These are phyloP conservation scores for Diaporthe capsici DNA, from an alignment of 2,329 filamentous ascomycete genomes.

Conservation along the genomic window DNA sequence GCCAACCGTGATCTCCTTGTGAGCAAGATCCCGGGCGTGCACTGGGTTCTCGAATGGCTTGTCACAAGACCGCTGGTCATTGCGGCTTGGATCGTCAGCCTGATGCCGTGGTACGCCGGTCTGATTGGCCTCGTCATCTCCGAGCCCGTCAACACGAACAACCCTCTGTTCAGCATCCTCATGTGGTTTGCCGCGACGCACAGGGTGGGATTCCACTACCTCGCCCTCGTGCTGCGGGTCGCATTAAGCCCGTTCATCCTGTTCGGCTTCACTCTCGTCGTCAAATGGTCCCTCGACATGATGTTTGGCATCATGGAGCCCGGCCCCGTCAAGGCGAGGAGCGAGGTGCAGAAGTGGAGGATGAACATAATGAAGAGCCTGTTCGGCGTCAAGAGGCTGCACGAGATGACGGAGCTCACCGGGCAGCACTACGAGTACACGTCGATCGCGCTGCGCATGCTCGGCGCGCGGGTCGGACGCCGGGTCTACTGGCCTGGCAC, in stretches of 20 bases:
- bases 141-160: conserved; percentile 50
- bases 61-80: conserved; percentile 59
- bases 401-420: conserved; percentile 64
- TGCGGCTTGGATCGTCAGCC: conserved; percentile 57
- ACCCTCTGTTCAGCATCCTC: conserved; percentile 58
- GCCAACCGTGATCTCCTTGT: conserved; percentile 60
- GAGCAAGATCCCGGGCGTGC: conserved; percentile 56
- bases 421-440: conserved; percentile 70
- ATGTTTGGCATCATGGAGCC: conserved; percentile 56
- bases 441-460: conserved; percentile 62
- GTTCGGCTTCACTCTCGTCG: conserved; percentile 57
- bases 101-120: conserved; percentile 61
- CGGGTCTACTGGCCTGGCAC: conserved; percentile 71
- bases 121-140: conserved; percentile 61
- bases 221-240: conserved; percentile 59
- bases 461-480: conserved; percentile 67
- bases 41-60: conserved; percentile 60
- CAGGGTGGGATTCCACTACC: conserved; percentile 64
- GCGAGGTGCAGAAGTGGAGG: conserved; percentile 59
- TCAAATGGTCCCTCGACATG: conserved; percentile 58
- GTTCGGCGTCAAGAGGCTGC: conserved; percentile 59
- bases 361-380: conserved; percentile 59
- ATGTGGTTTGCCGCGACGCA: conserved; percentile 64
- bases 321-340: conserved; percentile 48
- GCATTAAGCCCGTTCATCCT: conserved; percentile 60